These are phyloP conservation scores for Lepiota brunneoincarnata DNA, from an alignment of 768 basidiomycete genomes.

Conservation along the genomic window DNA sequence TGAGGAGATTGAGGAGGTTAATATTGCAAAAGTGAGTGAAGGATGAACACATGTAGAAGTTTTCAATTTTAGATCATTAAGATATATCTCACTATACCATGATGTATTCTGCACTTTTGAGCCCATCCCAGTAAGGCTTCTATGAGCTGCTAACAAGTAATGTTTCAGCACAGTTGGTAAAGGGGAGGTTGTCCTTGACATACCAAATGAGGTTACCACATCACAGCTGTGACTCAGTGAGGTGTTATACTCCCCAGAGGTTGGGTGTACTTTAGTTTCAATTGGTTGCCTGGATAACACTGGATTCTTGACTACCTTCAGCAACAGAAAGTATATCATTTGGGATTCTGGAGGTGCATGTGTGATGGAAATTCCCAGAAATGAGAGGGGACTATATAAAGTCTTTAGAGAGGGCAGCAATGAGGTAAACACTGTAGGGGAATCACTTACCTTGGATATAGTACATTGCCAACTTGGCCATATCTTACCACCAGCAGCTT, in stretches of 20 bases:
- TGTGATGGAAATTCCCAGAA: constrained; percentile 17
- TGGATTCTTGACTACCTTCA: background rate
- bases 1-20: too few relatives aligned
- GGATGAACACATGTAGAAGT: too few relatives aligned
- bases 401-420: background rate
- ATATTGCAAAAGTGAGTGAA: background rate
- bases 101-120: background rate
- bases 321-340: constrained; percentile 19
- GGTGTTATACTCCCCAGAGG: constrained; percentile 21
- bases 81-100: too few relatives aligned
- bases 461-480: background rate
- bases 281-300: background rate
- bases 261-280: constrained; percentile 30
- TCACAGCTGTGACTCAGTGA: background rate
- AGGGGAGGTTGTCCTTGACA: too few relatives aligned
- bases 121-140: constrained; percentile 16
- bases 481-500: background rate
- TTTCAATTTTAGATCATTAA: too few relatives aligned
- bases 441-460: background rate
- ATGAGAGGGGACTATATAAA: background rate
- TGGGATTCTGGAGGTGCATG: too few relatives aligned
- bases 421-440: constrained; percentile 5
- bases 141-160: constrained; percentile 30
- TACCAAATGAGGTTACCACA: too few relatives aligned
- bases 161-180: background rate